Evolutionary conservation across 208 protist genomes (phyloP), one percentile per base, ranked within the genome.

Genomic region (Crithidia expoeki): DNA sequence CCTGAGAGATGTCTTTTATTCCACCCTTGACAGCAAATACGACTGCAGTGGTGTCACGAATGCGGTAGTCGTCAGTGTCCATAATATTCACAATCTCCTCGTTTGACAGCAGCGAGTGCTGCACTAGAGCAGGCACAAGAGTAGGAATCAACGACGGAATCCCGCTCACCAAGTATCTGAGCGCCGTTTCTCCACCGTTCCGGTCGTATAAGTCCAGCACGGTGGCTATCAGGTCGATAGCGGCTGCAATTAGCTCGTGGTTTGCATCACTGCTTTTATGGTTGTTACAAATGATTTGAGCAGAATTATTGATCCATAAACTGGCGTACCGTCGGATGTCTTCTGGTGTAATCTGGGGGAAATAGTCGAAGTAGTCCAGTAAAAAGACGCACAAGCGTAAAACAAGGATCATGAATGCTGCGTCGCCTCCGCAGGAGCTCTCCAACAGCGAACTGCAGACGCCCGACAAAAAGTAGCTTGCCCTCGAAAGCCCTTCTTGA

Each of bases 281-380:
- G 23, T 25, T 61, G 30, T 52, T 83, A 46, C 62, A 66, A 69
- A 92, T 74, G 56, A 93, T 38, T 55, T 77, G 61, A 19, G 87
- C 74, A 17, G 86, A 82, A 42, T 76, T 74, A 21, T 44, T 51
- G 50, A 92, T 75, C 86, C 91, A 96, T 25, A 55, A 80, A 19
- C 78, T 42, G 11, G 73, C 28, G 19, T 92, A 72, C 11, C 71
- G 73, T 11, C 58, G 49, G 59, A 76, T 75, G 34, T 88, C 78
- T 21, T 55, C 40, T 49, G 77, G 65, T 16, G 64, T 56, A 19
- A 92, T 64, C 33, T 68, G 66, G 3, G 53, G 61, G 61, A 94
- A 89, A 56, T 91, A 94, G 25, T 92, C 84, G 36, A 94, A 91
- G 68, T 96, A 96, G 51, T 96, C 92, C 36, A 96, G 72, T 56